Base-by-base conservation (phyloP, 371 early-diverging fungal species). In the Dichotomocladium elegans region DNA sequence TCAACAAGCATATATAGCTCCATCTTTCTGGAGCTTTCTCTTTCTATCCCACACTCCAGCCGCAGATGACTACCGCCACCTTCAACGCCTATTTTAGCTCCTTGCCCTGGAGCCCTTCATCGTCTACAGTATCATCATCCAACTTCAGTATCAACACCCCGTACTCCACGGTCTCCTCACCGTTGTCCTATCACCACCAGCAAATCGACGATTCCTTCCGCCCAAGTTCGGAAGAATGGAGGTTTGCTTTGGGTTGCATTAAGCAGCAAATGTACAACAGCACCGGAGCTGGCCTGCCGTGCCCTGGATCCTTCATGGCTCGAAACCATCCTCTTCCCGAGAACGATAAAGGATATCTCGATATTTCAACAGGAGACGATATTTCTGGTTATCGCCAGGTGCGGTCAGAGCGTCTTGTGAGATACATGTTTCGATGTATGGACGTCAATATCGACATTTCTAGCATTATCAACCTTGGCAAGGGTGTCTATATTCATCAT, bases 401-500 rank as follows among this genome's bases (percentile, higher is more conserved):
- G 10, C 66, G 75, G 30, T 70, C 75, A 4, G 75, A 74, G 27
- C 59, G 68, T 19, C 28, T 74, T 10, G 22, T 74, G 10, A 8
- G 58, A 12, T 58, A 72, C 7, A 62, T 74, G 66, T 45, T 70
- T 6, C 55, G 63, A 14, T 68, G 69, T 33, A 42, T 25, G 26
- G 17, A 49, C 19, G 22, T 41, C 14, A 28, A 49, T 11, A 9
- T 54, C 1, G 65, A 71, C 41, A 63, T 57, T 25, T 41, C 61
- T 0, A 60, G 63, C 19, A 10, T 74, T 2, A 61, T 68, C 44
- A 64, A 69, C 7, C 29, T 74, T 2, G 63, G 66, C 10, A 68
- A 64, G 51, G 75, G 75, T 17, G 61, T 74, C 14, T 74, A 71
- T 59, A n/a, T n/a, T n/a, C n/a, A n/a, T n/a, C n/a, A n/a, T n/a